Conservation (phyloP, 352 stramenopile species). For the Phytophthora macrochlamydospora region DNA sequence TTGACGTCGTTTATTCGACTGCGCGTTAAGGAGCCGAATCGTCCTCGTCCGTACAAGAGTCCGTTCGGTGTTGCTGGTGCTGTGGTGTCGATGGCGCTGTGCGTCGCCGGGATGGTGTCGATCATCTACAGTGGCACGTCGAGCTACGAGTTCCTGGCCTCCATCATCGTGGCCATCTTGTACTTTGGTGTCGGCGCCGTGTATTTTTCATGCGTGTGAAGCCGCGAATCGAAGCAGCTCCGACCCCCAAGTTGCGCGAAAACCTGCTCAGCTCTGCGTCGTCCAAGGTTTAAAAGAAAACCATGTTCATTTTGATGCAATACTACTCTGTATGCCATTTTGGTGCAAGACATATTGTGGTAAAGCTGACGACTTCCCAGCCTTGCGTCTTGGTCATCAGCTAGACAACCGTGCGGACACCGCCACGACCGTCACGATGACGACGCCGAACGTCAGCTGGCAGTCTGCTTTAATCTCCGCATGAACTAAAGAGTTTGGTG, state of each 20-base stretch:
- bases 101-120: conserved; percentile 51
- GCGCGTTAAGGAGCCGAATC: conserved; percentile 54
- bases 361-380: too few species aligned
- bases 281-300: conserved; percentile 16
- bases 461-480: too few species aligned
- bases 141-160: conserved; percentile 65
- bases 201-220: conserved; percentile 54
- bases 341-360: too few species aligned
- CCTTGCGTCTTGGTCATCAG: too few species aligned
- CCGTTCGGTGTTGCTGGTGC: conserved; percentile 61
- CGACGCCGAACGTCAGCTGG: too few species aligned
- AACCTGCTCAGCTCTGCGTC: conserved; percentile 43
- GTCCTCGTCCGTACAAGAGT: conserved; percentile 54
- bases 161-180: conserved; percentile 56
- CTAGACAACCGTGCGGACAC: too few species aligned
- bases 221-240: conserved; percentile 32
- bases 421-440: too few species aligned
- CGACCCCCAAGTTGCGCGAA: conserved; percentile 51
- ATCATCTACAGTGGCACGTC: conserved; percentile 74
- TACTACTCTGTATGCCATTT: not conserved
- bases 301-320: too few species aligned
- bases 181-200: conserved; percentile 56
- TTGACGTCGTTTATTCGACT: conserved; percentile 61
- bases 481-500: too few species aligned
- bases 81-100: conserved; percentile 49